Conservation (phyloP, 1,284 basidiomycete species). For the Quambalaria eucalypti region DNA sequence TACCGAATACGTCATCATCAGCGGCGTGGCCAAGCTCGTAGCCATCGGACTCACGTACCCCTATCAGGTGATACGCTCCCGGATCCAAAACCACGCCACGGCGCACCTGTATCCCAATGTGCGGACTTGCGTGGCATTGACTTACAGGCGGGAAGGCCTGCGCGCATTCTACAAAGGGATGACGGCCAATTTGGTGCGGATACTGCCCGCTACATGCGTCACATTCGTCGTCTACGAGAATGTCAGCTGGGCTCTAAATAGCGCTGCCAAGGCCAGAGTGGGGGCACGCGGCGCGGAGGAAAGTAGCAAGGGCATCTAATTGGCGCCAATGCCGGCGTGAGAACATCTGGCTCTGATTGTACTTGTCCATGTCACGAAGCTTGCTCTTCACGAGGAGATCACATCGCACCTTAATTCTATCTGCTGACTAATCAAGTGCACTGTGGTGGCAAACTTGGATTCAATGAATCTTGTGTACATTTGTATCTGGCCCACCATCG, state of each 20-base stretch:
- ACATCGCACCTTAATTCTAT: too few relatives aligned
- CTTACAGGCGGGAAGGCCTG: constrained; percentile 70
- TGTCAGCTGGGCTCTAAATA: constrained; percentile 38
- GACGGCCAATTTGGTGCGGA: constrained; percentile 88
- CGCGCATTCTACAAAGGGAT: constrained; percentile 89
- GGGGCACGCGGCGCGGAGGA: too few relatives aligned
- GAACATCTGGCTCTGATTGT: too few relatives aligned
- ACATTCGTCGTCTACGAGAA: constrained; percentile 99
- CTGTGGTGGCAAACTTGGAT: too few relatives aligned
- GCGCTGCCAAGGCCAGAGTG: too few relatives aligned
- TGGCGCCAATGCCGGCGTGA: too few relatives aligned
- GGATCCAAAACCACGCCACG: constrained; percentile 58
- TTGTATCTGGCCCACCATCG: too few relatives aligned
- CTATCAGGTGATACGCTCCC: constrained; percentile 90
- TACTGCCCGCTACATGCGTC: constrained; percentile 91
- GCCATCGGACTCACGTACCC: constrained; percentile 85
- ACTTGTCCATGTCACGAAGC: too few relatives aligned
- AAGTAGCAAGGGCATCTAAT: too few relatives aligned
- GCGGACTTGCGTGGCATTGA: constrained; percentile 65
- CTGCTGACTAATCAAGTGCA: too few relatives aligned
- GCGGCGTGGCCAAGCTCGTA: constrained; percentile 76
- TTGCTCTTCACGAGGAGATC: too few relatives aligned
- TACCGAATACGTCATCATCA: constrained; percentile 81
- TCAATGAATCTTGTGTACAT: too few relatives aligned
- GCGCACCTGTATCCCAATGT: constrained; percentile 63